Base-by-base conservation (phyloP, 345 rosid species). In the Abelmoschus esculentus region DNA sequence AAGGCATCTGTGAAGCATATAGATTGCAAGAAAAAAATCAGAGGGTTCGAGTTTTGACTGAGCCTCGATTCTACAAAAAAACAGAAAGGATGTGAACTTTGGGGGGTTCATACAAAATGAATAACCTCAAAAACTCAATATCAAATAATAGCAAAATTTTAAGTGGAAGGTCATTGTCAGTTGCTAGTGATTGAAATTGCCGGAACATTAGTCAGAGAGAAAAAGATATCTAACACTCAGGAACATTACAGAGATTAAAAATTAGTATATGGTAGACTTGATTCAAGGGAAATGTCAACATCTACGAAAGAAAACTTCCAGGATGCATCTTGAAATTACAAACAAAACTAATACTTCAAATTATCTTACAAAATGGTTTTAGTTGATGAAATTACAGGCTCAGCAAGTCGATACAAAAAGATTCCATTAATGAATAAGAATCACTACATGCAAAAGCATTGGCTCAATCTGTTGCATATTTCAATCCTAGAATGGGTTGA, bases 1-100 rank as follows among this genome's bases (percentile, higher is more conserved):
- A 44, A 91, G 82, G 83, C 98, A 91, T 78, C 98, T 93, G 79
- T 62, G 79, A 80, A 22, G 70, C 61, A 73, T 53, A 72, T 50
- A 72, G 57, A 72, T 49, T 61, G 62, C 69, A 76, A 63, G 22
- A 34, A 6, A 9, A 9, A 66, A 22, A 14, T 18, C 34, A 40
- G 6, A 65, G 9, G 22, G 47, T 59, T 72, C 34, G 65, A 19
- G 36, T 66, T 60, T 19, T 14, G 53, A 49, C 17, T 52, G 38
- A 22, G 58, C 56, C 47, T 52, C 52, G 59, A 9, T 15, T 67
- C 46, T 8, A 50, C 15, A 52, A 50, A 17, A 38, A 19, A 59
- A 22, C 26, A 22, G 36, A 8, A 22, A 66, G 22, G 70, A 3
- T 9, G 32, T 4, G 19, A 42, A 32, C 32, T 75, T 57, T 10